These are phyloP conservation scores for Stachybotrys chartarum DNA, from an alignment of 2,329 filamentous ascomycete genomes.

Conservation along the genomic window DNA sequence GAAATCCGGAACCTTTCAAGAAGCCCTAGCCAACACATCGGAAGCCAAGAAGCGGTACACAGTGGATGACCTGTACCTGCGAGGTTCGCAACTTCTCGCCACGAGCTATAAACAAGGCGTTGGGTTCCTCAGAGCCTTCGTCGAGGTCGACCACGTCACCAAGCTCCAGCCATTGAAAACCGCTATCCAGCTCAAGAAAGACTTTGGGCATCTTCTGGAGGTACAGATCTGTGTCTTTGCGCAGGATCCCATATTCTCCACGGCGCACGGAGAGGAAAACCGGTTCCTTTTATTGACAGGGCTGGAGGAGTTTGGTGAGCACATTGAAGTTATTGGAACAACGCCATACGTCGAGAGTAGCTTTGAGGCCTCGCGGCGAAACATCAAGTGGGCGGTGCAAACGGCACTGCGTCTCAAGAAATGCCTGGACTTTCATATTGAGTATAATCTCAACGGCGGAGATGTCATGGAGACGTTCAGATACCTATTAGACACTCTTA, in stretches of 20 bases:
- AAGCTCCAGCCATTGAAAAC: background rate
- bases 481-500: background rate
- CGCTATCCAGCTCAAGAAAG: background rate
- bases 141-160: background rate
- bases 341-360: background rate
- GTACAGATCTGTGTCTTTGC: background rate
- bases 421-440: background rate
- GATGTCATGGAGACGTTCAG: background rate
- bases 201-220: background rate
- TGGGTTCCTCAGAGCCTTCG: background rate
- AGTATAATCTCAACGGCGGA: background rate
- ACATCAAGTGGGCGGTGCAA: background rate
- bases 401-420: background rate
- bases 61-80: background rate
- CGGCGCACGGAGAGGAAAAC: background rate
- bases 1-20: background rate
- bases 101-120: background rate
- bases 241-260: background rate
- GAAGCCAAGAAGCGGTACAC: slow-evolving; percentile 1
- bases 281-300: background rate
- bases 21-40: background rate
- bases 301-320: background rate
- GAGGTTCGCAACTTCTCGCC: background rate
- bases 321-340: background rate
- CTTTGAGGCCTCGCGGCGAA: background rate